A percentile compares a stretch with the other conserved stretches of the same genome.
phyloP scores from a whole-genome alignment of 2,329 filamentous ascomycete species.

The Neurospora sp. region DNA sequence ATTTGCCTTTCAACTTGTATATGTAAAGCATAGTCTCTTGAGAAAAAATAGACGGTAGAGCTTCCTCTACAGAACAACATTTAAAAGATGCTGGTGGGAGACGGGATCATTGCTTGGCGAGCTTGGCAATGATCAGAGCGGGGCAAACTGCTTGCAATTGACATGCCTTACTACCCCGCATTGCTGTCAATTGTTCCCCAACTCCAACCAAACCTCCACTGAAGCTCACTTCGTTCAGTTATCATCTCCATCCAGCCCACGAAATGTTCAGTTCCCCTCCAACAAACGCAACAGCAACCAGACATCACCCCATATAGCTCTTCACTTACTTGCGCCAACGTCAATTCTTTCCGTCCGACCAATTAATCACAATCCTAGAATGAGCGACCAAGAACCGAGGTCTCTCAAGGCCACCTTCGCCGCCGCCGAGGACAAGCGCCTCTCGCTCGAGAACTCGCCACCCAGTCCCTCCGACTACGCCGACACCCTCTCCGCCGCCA shows the following conservation, averaged over 20 bases:
- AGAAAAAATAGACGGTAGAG: neutral
- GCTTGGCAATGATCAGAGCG: neutral
- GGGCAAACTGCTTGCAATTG: neutral
- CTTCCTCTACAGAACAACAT: neutral
- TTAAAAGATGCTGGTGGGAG: neutral
- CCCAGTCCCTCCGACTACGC: conserved; percentile 55
- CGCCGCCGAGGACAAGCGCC: conserved; percentile 41
- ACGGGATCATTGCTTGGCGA: neutral
- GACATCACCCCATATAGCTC: neutral
- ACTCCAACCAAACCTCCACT: neutral
- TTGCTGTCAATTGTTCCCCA: neutral
- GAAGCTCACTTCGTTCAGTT: neutral
- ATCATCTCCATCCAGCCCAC: neutral
- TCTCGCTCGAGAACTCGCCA: conserved; percentile 51
- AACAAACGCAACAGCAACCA: neutral
- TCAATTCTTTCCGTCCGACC: no score
- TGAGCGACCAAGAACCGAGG: conserved; percentile 34
- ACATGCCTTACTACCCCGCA: neutral
- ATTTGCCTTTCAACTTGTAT: neutral
- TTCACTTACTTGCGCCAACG: neutral
- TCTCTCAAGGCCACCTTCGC: conserved; percentile 41
- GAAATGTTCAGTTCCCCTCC: neutral
- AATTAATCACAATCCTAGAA: neutral
- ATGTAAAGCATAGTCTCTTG: neutral
- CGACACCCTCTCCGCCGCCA: conserved; percentile 55